phyloP scores from a whole-genome alignment of 495 filamentous ascomycete genomes.

The Friedmanniomyces endolithicus region DNA sequence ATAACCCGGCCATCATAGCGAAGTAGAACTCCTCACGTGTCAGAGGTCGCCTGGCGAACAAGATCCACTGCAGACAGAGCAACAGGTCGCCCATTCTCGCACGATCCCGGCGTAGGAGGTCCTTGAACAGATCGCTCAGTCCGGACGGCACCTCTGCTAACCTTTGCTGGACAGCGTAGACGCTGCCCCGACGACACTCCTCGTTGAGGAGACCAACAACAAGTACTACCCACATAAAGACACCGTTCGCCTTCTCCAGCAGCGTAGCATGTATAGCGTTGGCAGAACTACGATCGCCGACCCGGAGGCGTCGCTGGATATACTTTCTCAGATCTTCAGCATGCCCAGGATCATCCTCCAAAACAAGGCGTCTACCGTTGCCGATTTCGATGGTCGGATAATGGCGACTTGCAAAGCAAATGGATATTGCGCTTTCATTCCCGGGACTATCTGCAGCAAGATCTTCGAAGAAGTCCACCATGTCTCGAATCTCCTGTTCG shows the following conservation, averaged over 20 bases:
- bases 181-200: conserved; percentile 9
- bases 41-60: conserved; percentile 15
- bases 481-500: conserved; percentile 3
- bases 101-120: conserved; percentile 6
- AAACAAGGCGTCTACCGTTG: conserved; percentile 5
- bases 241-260: conserved; percentile 6
- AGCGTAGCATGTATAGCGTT: conserved; percentile 5
- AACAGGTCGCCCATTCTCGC: conserved; percentile 1
- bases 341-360: conserved; percentile 17
- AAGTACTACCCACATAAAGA: conserved; percentile 15
- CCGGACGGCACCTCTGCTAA: neutral
- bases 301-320: conserved; percentile 10
- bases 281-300: neutral
- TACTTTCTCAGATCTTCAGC: conserved; percentile 20
- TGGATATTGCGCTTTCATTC: neutral
- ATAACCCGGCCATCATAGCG: conserved; percentile 27
- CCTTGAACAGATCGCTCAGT: conserved; percentile 14
- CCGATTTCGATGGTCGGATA: conserved; percentile 20
- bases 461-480: conserved; percentile 16
- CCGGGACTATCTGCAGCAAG: conserved; percentile 9
- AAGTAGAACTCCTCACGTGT: conserved; percentile 30
- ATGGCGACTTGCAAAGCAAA: conserved; percentile 25
- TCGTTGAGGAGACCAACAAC: conserved; percentile 6
- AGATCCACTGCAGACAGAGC: conserved; percentile 18
- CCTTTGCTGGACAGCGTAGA: neutral